These are phyloP conservation scores for Zopfochytrium polystomum DNA, from an alignment of 371 early-diverging fungal species.

Conservation along the genomic window DNA sequence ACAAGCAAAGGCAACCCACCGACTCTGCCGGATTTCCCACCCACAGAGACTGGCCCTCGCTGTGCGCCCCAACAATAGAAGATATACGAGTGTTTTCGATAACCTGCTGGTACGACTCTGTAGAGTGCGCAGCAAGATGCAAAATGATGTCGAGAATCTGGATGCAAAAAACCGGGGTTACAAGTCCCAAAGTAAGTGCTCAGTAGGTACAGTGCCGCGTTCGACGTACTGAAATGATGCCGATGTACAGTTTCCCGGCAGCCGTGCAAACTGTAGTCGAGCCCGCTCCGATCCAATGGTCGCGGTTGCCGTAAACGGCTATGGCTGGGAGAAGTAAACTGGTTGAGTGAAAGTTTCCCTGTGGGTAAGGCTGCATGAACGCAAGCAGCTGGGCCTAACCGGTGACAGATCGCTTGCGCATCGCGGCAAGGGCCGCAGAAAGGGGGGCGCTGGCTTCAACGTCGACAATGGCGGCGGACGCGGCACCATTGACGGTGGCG, in stretches of 20 bases:
- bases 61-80: slow-evolving; percentile 9
- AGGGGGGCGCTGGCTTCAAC: slow-evolving; percentile 3
- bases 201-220: too few relatives aligned
- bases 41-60: slow-evolving; percentile 12
- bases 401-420: slow-evolving; percentile 7
- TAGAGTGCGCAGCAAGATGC: slow-evolving; percentile 3
- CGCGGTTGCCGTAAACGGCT: slow-evolving; percentile 5
- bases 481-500: too few relatives aligned
- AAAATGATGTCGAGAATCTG: slow-evolving; percentile 15
- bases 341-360: background rate
- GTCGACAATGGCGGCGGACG: slow-evolving; percentile 3
- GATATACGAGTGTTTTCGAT: background rate
- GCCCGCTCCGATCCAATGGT: slow-evolving; percentile 21
- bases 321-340: slow-evolving; percentile 1
- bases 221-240: too few relatives aligned
- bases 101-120: background rate
- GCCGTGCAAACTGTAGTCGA: too few relatives aligned
- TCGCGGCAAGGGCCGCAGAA: background rate
- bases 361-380: background rate
- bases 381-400: background rate
- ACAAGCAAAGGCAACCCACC: background rate
- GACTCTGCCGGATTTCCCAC: background rate
- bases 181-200: too few relatives aligned
- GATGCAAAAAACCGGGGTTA: too few relatives aligned
- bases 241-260: too few relatives aligned